phyloP scores from a whole-genome alignment of 2,329 filamentous ascomycete genomes.

The Didymella pinodella region DNA sequence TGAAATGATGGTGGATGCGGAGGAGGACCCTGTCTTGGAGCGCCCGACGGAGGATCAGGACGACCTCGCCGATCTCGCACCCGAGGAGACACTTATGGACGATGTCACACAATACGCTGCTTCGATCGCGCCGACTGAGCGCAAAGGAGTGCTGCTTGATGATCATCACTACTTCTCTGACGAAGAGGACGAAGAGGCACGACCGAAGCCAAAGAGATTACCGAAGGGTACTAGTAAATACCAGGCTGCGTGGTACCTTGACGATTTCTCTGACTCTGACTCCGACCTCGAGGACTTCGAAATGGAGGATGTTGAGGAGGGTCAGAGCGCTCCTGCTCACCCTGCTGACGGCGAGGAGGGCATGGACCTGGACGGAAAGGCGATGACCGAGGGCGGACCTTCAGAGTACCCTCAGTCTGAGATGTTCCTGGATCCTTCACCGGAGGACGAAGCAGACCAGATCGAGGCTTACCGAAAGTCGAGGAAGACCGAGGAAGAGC shows the following conservation, averaged over 20 bases:
- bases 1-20: constrained; percentile 72
- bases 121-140: constrained; percentile 58
- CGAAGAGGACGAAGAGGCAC: constrained; percentile 70
- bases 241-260: constrained; percentile 92
- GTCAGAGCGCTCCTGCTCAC: constrained; percentile 62
- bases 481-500: constrained; percentile 80
- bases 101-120: constrained; percentile 64
- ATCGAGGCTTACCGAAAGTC: constrained; percentile 81
- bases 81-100: constrained; percentile 82
- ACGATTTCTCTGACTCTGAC: constrained; percentile 80
- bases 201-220: constrained; percentile 73
- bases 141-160: constrained; percentile 89
- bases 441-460: constrained; percentile 83
- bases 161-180: constrained; percentile 99
- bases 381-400: constrained; percentile 77
- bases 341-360: constrained; percentile 87
- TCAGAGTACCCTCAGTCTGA: constrained; percentile 95
- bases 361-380: constrained; percentile 57
- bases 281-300: constrained; percentile 73
- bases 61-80: constrained; percentile 81
- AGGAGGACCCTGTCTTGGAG: constrained; percentile 67
- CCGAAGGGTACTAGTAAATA: constrained; percentile 93
- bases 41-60: constrained; percentile 81
- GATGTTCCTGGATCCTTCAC: constrained; percentile 81
- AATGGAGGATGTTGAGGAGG: constrained; percentile 69